Evolutionary conservation across 257 asterid species (phyloP).

Genomic region (Scutellaria barbata): DNA sequence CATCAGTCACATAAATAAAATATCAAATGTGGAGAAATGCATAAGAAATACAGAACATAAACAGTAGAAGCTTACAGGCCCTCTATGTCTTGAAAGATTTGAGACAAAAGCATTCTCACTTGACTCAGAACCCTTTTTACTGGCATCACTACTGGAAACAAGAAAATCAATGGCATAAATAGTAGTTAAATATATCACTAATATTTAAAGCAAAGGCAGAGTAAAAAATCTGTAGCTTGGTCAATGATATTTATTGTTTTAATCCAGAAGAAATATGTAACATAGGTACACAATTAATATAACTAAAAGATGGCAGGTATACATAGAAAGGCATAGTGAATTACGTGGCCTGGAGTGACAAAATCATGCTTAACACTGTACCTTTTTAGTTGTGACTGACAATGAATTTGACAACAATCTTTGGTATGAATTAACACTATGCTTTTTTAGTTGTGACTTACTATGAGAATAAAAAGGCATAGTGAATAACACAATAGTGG

Average conservation of each 20-base stretch:
- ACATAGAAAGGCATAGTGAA: no score
- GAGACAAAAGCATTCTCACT: slow-evolving; percentile 67
- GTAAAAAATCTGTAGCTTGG: no score
- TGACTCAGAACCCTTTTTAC: slow-evolving; percentile 55
- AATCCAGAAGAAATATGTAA: slow-evolving; percentile 8
- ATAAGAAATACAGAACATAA: slow-evolving; percentile 26
- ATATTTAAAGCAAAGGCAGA: slow-evolving; percentile 28
- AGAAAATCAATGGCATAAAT: slow-evolving; percentile 26
- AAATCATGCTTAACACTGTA: no score
- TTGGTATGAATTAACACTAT: no score
- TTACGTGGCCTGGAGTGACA: no score
- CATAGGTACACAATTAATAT: slow-evolving; percentile 11
- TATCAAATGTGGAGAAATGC: slow-evolving; percentile 19
- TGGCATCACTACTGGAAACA: slow-evolving; percentile 52
- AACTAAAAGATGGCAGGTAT: slow-evolving; percentile 13
- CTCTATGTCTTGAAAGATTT: slow-evolving; percentile 79
- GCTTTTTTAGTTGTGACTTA: background rate
- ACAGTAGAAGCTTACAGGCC: slow-evolving; percentile 76
- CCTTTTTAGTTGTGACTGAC: no score
- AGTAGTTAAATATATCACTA: slow-evolving; percentile 8
- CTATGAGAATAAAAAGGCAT: slow-evolving; percentile 13
- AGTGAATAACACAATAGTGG: background rate
- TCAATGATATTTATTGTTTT: slow-evolving; percentile 6
- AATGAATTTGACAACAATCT: no score
- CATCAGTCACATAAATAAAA: slow-evolving; percentile 11